Conservation (phyloP, 169 alveolate genomes). For the Plasmodium gonderi region DNA sequence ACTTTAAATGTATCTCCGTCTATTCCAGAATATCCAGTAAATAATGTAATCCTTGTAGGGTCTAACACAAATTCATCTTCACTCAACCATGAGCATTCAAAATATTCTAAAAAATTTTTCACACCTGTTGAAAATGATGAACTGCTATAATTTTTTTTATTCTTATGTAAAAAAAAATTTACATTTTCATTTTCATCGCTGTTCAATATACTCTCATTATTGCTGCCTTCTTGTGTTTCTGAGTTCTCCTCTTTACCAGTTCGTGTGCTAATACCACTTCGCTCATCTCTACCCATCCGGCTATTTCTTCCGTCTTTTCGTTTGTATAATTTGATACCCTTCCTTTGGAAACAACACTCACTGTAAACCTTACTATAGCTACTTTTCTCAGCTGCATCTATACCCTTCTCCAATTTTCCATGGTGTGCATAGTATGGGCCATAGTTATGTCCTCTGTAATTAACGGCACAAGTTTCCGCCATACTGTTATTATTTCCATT, state of each 20-base stretch:
- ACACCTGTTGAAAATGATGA: not conserved
- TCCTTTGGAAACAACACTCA: too few relatives aligned
- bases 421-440: too few relatives aligned
- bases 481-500: too few relatives aligned
- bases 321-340: not conserved
- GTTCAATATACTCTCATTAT: not conserved
- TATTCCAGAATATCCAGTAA: conserved; percentile 77
- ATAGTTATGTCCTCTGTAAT: too few relatives aligned
- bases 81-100: conserved; percentile 77
- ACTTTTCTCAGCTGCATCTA: too few relatives aligned
- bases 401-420: too few relatives aligned
- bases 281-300: conserved; percentile 4
- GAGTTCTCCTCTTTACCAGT: not conserved
- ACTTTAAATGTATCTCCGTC: conserved; percentile 82
- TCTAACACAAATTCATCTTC: conserved; percentile 81
- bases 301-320: not conserved
- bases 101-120: conserved; percentile 64
- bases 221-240: not conserved
- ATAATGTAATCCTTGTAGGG: conserved; percentile 79
- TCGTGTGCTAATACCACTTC: too few relatives aligned
- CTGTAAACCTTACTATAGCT: too few relatives aligned
- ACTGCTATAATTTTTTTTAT: conserved; percentile 1
- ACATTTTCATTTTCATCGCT: conserved; percentile 5
- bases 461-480: too few relatives aligned
- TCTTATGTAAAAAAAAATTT: not conserved